Evolutionary conservation across 345 rosid genomes (phyloP).

Genomic region (Eucalyptus dawsonii): DNA sequence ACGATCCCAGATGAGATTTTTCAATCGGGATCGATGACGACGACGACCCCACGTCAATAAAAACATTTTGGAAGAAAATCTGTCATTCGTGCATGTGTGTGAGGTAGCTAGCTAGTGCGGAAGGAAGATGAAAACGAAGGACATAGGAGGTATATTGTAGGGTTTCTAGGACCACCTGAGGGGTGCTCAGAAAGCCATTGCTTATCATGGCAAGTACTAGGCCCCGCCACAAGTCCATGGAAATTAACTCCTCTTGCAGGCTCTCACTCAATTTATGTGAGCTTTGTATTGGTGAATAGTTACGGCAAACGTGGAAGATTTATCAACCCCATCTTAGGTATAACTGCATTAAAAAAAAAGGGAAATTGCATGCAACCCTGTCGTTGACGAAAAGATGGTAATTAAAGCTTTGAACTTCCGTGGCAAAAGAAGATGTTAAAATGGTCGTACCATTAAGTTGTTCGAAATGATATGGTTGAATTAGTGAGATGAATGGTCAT

Average conservation of each 20-base stretch:
- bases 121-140: conserved; percentile 2
- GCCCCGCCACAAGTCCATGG: not conserved
- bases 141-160: not conserved
- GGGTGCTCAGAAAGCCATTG: not conserved
- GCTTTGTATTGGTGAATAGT: not conserved
- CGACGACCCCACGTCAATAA: not conserved
- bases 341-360: not conserved
- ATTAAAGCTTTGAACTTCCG: not conserved
- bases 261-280: not conserved
- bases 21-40: not conserved
- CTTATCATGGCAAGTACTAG: conserved; percentile 1
- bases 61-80: not conserved
- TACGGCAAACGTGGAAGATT: not conserved
- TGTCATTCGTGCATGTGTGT: conserved; percentile 2
- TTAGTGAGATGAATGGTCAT: not conserved
- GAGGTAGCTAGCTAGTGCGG: not conserved
- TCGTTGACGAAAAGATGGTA: not conserved
- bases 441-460: not conserved
- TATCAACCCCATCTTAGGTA: not conserved
- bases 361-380: not conserved
- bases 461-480: not conserved
- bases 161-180: conserved; percentile 7
- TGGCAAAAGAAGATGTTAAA: not conserved
- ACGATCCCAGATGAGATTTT: not conserved
- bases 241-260: not conserved